phyloP scores from a whole-genome alignment of 352 stramenopile species.

The Globisporangium ultimum region DNA sequence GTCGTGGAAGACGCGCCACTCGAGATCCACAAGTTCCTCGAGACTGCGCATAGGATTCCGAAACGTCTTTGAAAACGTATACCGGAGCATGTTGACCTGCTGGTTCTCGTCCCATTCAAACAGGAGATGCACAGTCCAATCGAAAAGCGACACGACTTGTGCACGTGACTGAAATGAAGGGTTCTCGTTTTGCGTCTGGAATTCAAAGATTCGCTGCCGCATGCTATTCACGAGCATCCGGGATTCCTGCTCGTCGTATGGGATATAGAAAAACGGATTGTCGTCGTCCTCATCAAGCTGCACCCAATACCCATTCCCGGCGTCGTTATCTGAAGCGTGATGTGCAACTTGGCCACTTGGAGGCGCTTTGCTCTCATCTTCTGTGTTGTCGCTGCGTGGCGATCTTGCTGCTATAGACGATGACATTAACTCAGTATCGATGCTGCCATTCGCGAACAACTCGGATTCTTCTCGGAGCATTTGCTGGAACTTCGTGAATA shows the following conservation, averaged over 20 bases:
- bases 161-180: too few relatives aligned
- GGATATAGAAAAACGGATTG: slow-evolving; percentile 4
- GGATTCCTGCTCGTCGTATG: background rate
- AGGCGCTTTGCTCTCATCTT: too few relatives aligned
- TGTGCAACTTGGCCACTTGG: too few relatives aligned
- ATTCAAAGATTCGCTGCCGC: background rate
- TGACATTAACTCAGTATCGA: too few relatives aligned
- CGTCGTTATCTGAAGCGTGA: too few relatives aligned
- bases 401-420: too few relatives aligned
- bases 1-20: slow-evolving; percentile 6
- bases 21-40: background rate
- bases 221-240: background rate
- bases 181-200: background rate
- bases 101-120: background rate
- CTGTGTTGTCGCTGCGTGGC: too few relatives aligned
- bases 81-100: slow-evolving; percentile 3
- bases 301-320: background rate
- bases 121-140: slow-evolving; percentile 1
- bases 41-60: background rate
- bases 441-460: too few relatives aligned
- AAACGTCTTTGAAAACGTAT: slow-evolving; percentile 5
- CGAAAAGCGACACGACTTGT: background rate
- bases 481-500: background rate
- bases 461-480: too few relatives aligned
- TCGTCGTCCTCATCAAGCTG: background rate